Evolutionary conservation across 352 stramenopile species (phyloP).

Genomic region (Globisporangium megalacanthum): DNA sequence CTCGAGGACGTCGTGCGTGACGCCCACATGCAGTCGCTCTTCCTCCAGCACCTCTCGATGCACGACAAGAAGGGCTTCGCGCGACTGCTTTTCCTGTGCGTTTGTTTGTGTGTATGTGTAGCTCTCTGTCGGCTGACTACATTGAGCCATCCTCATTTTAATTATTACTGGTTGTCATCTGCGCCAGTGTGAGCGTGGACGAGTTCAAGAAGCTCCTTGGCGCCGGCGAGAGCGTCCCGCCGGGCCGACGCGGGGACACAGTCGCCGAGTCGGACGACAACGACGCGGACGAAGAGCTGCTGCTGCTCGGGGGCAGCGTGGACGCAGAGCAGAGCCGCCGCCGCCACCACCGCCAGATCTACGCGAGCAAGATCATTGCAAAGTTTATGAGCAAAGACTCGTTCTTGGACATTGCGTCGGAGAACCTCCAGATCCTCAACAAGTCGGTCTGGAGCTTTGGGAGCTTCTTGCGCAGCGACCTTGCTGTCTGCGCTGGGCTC

Average conservation of each 20-base stretch:
- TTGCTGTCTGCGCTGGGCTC: constrained; percentile 70
- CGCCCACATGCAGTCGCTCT: constrained; percentile 71
- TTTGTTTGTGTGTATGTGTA: constrained; percentile 1
- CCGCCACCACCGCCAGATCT: constrained; percentile 42
- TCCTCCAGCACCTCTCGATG: constrained; percentile 70
- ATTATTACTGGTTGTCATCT: constrained; percentile 1
- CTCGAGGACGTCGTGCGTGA: constrained; percentile 72
- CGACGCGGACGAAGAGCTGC: constrained; percentile 6
- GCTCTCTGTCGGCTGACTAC: too few relatives aligned
- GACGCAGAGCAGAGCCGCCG: constrained; percentile 16
- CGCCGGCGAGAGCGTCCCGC: constrained; percentile 1
- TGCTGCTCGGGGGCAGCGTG: constrained; percentile 11
- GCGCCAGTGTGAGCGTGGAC: constrained; percentile 64
- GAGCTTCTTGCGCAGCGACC: constrained; percentile 61
- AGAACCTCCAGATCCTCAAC: constrained; percentile 73
- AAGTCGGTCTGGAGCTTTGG: constrained; percentile 81
- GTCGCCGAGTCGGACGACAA: constrained; percentile 3
- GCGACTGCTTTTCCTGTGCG: constrained; percentile 72
- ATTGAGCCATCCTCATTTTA: background rate
- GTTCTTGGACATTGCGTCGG: constrained; percentile 74
- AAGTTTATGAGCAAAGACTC: constrained; percentile 85
- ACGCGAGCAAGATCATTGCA: constrained; percentile 82
- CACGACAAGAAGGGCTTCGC: constrained; percentile 69
- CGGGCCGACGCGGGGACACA: background rate
- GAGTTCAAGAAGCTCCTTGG: constrained; percentile 81